These are phyloP conservation scores for Penicillium taxi DNA, from an alignment of 495 filamentous ascomycete species.

Conservation along the genomic window DNA sequence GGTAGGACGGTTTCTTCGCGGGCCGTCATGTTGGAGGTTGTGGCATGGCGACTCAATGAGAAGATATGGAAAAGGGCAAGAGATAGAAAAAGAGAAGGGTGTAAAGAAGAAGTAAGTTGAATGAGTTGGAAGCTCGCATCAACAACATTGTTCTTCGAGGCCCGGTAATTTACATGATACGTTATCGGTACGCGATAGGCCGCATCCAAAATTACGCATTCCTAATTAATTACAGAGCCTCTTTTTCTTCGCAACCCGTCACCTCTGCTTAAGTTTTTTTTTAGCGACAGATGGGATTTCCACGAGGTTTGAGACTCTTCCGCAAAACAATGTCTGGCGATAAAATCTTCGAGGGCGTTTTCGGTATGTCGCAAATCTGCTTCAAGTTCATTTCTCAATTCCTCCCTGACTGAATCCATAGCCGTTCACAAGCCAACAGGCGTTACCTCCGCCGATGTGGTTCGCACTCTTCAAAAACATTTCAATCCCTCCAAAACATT, in stretches of 20 bases:
- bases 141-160: too few species aligned
- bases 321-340: conserved; percentile 48
- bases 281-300: conserved; percentile 34
- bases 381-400: neutral
- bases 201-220: too few species aligned
- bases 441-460: conserved; percentile 76
- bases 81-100: neutral
- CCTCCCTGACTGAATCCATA: conserved; percentile 22
- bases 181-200: too few species aligned
- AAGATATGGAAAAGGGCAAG: neutral
- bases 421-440: conserved; percentile 88
- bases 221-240: too few species aligned
- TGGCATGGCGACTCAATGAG: conserved; percentile 21
- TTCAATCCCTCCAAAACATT: conserved; percentile 80
- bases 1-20: conserved; percentile 50
- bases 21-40: conserved; percentile 37
- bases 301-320: conserved; percentile 24
- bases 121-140: too few species aligned
- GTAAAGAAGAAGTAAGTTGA: too few species aligned
- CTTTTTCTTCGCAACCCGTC: too few species aligned
- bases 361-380: conserved; percentile 50
- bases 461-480: conserved; percentile 71
- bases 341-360: conserved; percentile 65
- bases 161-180: too few species aligned
- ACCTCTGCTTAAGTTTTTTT: too few species aligned